Conservation (phyloP, 1,284 basidiomycete genomes). For the Marasmius oreades region DNA sequence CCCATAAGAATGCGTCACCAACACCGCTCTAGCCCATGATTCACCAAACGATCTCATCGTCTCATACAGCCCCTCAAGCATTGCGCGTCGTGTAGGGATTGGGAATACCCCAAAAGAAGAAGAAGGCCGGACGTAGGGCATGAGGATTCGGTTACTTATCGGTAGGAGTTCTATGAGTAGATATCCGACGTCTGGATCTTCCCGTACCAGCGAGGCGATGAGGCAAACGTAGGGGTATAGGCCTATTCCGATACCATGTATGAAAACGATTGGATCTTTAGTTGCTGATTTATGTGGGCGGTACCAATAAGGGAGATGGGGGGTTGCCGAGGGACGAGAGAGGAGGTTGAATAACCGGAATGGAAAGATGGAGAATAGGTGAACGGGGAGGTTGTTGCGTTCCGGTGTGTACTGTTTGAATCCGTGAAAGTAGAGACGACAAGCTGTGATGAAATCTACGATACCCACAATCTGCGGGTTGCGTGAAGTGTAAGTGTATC, state of each 20-base stretch:
- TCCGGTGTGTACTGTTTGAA: conserved; percentile 51
- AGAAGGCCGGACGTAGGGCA: background rate
- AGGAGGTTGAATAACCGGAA: conserved; percentile 44
- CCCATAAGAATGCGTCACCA: conserved; percentile 62
- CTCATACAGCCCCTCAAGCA: conserved; percentile 32
- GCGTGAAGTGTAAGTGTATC: too few relatives aligned
- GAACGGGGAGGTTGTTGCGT: background rate
- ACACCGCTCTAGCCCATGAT: conserved; percentile 32
- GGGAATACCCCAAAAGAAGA: conserved; percentile 38
- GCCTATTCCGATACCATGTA: conserved; percentile 69
- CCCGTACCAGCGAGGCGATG: conserved; percentile 37
- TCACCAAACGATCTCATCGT: conserved; percentile 44
- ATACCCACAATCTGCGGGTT: conserved; percentile 52
- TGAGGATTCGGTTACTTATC: conserved; percentile 52
- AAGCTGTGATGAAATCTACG: conserved; percentile 44
- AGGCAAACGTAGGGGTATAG: conserved; percentile 53
- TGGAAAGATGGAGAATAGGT: conserved; percentile 46
- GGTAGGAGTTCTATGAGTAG: conserved; percentile 56
- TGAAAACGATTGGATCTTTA: conserved; percentile 52
- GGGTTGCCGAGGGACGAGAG: conserved; percentile 36
- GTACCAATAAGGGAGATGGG: conserved; percentile 58
- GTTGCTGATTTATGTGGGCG: conserved; percentile 46
- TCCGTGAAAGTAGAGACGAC: conserved; percentile 36
- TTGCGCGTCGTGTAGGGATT: conserved; percentile 32
- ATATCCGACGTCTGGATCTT: conserved; percentile 47